Conservation (phyloP, 2,329 filamentous ascomycete species). For the Ophiostoma australiae region DNA sequence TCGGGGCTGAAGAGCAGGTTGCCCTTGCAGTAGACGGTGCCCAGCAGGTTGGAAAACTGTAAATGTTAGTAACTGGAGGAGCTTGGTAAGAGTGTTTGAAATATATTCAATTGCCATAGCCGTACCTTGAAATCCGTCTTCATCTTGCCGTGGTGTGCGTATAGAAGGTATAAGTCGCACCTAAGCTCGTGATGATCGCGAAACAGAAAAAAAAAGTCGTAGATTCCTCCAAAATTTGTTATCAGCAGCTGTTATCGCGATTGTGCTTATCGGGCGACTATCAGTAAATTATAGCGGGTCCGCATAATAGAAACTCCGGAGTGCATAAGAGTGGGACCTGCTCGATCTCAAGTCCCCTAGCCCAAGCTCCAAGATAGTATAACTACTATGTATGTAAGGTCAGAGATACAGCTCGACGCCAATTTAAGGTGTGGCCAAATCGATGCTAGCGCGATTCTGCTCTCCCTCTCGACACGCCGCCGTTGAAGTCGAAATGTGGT, state of each 20-base stretch:
- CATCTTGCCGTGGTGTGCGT: slow-evolving; percentile 56
- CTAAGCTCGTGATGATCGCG: slow-evolving; percentile 14
- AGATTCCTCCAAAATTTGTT: slow-evolving; percentile 23
- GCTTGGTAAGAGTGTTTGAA: slow-evolving; percentile 9
- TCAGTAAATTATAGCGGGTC: slow-evolving; percentile 21
- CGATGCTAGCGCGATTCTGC: slow-evolving; percentile 17
- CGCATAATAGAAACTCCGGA: slow-evolving; percentile 19
- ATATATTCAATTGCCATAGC: neutral
- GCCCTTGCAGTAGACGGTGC: slow-evolving; percentile 96
- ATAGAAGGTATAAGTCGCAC: neutral
- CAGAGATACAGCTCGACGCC: neutral
- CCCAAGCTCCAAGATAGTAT: neutral
- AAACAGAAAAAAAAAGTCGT: slow-evolving; percentile 24
- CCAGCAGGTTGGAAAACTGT: slow-evolving; percentile 95
- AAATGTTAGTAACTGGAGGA: neutral
- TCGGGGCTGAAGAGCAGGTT: slow-evolving; percentile 95
- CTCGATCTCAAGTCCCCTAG: neutral
- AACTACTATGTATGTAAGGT: no score
- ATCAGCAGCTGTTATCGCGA: slow-evolving; percentile 22
- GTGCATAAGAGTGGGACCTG: neutral
- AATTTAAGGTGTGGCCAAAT: slow-evolving; percentile 10
- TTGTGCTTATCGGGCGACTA: slow-evolving; percentile 19
- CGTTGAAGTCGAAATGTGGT: slow-evolving; percentile 5
- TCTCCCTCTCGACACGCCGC: neutral
- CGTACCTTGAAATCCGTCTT: slow-evolving; percentile 96